Base-by-base conservation (phyloP, 225 moss, liverwort and hornwort species). In the Sphagnum tenellum region DNA sequence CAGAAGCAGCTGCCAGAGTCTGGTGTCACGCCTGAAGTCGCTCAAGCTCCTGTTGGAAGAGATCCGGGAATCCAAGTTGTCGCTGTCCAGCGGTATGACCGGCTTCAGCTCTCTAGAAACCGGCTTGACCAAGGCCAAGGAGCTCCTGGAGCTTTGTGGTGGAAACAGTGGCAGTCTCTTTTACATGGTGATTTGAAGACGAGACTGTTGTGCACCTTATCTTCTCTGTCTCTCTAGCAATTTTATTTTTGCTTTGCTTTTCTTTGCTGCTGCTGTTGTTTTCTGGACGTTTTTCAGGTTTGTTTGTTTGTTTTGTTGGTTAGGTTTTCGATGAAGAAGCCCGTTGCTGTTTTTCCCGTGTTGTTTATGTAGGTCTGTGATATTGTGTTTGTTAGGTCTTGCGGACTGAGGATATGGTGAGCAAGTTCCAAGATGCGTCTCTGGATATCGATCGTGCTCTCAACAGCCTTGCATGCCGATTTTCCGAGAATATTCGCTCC, bases 401-500 rank as follows among this genome's bases (percentile, higher is more conserved):
- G 70, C 68, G 76, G 57, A 69, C 74, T 29, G 72, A 75, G 62
- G 76, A 71, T 58, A 63, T 81, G 48, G 72, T 83, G 67, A 81
- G 78, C 78, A 85, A 80, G 61, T 88, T 82, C 59, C 74, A 78
- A 72, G 85, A 80, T 67, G 80, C 85, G 29, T 82, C 80, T 48
- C 68, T 74, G 67, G 82, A 85, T 56, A 82, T 82, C 60, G 86
- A 86, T 73, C 78, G 78, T 48, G 82, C 78, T 57, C 60, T 86
- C 44, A 78, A 80, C 57, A 80, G 76, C 71, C 70, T 86, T 66
- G 77, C 80, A 5, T 78, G 82, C 45, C 72, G 72, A 66, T 77
- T 85, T 71, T 83, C 88, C 62, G 88, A 86, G 78, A 77, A 83
- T 59, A 75, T 89, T 64, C 82, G 86, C 50, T 74, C 82, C 51